Conservation (phyloP, 371 early-diverging fungal species). For the Mortierella sp. region DNA sequence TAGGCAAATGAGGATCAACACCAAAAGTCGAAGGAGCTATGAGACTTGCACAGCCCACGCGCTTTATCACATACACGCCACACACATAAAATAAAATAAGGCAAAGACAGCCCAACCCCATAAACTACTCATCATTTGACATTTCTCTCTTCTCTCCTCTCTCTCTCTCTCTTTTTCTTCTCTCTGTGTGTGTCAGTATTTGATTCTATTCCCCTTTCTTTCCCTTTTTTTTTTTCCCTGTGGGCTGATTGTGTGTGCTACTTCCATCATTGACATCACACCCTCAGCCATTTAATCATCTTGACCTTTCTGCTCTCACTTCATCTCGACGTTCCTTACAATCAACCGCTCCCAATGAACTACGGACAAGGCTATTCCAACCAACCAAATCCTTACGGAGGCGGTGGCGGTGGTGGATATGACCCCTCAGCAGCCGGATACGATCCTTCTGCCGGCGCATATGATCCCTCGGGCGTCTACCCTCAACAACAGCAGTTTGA, state of each 20-base stretch:
- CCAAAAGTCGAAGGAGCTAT: no score
- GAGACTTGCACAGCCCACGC: no score
- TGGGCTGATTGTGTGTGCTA: not conserved
- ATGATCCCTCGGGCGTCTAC: conserved; percentile 25
- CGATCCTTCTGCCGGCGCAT: not conserved
- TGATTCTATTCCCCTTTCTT: not conserved
- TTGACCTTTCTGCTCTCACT: not conserved
- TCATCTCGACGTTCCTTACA: not conserved
- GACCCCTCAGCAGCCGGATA: not conserved
- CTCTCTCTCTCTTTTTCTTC: not conserved
- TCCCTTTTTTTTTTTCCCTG: not conserved
- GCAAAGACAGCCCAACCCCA: no score
- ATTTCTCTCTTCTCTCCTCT: not conserved
- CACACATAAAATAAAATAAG: no score
- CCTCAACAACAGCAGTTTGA: conserved; percentile 17
- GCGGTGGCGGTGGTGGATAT: conserved; percentile 7
- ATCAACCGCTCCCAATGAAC: conserved; percentile 12
- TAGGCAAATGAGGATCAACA: no score
- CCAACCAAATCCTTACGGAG: conserved; percentile 3
- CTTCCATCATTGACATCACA: not conserved
- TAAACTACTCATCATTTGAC: not conserved
- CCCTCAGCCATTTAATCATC: not conserved
- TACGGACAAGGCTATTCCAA: conserved; percentile 25
- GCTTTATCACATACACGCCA: no score
- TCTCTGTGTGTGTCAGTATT: no score